Evolutionary conservation across 805 yeast genomes (phyloP), one percentile per base, ranked within the genome.

Genomic region (Schizosaccharomyces lindneri): DNA sequence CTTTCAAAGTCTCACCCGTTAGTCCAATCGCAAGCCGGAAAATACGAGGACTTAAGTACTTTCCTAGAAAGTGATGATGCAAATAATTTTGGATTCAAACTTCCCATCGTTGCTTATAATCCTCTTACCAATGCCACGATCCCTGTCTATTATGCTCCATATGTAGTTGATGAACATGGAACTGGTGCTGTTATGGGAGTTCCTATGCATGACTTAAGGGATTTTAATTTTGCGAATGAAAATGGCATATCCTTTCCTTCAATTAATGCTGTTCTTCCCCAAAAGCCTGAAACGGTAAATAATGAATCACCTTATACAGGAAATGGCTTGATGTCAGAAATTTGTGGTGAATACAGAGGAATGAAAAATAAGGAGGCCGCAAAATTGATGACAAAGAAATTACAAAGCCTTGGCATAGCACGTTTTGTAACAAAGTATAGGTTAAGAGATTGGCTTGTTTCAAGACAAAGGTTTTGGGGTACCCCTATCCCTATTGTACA

Each of bases 171-270:
- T 3, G 73, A 78, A 3, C 90, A 90, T 68, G 97, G 97, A 0
- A 81, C 81, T 62, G 95, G 96, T 48, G 95, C 95, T 0, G 97
- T 90, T 0, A 90, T 93, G 97, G 98, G 98, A 1, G 87, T 94
- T 67, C 98, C 98, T 1, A 95, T 85, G 0, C 97, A 89, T 70
- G 97, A 93, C 70, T 74, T 75, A 57, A 77, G 97, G 64, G 98
- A 93, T 68, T 80, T 69, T 66, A 85, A 76, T 6, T 90, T 93
- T 68, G 90, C 97, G 96, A 66, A 69, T 2, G 68, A 73, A 55
- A 85, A 85, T 68, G 75, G 74, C 67, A 46, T 46, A 15, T 5
- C 17, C 7, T 46, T 13, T 13, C 21, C 57, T 17, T 83, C 84
- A 0, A 68, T 69, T 0, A 62, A 67, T 1, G 73, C 76, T 2